phyloP scores from a whole-genome alignment of 2,329 filamentous ascomycete species.

The Cordyceps cicadae region DNA sequence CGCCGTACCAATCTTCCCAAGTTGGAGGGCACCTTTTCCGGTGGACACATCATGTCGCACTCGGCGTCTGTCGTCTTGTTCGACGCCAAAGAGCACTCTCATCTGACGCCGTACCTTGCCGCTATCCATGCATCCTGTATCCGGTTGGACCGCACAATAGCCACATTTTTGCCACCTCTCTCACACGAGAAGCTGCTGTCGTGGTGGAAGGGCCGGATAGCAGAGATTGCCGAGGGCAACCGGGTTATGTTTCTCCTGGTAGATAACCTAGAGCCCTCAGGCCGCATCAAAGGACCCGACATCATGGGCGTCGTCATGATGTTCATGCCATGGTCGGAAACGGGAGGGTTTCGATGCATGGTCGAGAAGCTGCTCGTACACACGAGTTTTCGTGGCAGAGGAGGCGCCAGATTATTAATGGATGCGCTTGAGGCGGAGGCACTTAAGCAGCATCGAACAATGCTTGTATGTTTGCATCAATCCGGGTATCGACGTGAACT shows the following conservation, averaged over 20 bases:
- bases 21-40: background rate
- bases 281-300: constrained; percentile 33
- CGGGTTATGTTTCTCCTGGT: constrained; percentile 48
- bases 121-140: constrained; percentile 52
- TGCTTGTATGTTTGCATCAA: constrained; percentile 37
- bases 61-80: constrained; percentile 35
- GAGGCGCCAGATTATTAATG: constrained; percentile 46
- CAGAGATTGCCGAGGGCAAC: constrained; percentile 35
- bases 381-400: constrained; percentile 39
- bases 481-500: background rate
- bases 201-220: constrained; percentile 48
- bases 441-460: constrained; percentile 34
- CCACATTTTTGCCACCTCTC: constrained; percentile 52
- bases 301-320: constrained; percentile 51
- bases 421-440: constrained; percentile 48
- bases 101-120: constrained; percentile 49
- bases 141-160: constrained; percentile 46
- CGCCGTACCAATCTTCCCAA: background rate
- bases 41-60: constrained; percentile 20
- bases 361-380: constrained; percentile 53
- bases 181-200: constrained; percentile 45
- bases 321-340: constrained; percentile 42
- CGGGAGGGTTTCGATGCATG: constrained; percentile 43
- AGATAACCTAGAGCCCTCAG: constrained; percentile 24
- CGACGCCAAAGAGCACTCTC: constrained; percentile 35